Evolutionary conservation across 139 green algal species (phyloP), one percentile per base, ranked within the genome.

Genomic region (Desmodesmus armatus): DNA sequence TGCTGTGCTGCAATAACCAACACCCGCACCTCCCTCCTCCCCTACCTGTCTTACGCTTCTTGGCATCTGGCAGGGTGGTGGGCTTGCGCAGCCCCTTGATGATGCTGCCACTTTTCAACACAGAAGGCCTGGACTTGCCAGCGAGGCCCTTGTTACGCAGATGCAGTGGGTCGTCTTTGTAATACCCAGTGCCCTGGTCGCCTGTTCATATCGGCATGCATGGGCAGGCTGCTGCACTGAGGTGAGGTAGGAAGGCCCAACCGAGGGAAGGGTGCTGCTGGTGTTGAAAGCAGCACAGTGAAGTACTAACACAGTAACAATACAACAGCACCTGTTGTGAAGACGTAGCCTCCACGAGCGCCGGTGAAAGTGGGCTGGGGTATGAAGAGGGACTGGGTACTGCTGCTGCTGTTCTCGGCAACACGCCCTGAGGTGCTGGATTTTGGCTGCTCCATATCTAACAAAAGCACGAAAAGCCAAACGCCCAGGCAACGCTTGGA

Each of bases 31-130:
- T 62, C 1, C 17, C 1, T 62, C 19, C 19, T 19, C 51, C 11
- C 51, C 39, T 43, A 89, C 88, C 88, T 87, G 80, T 85, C 80
- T 91, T 92, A 0, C 29, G 62, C 58, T 89, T 88, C 66, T 92
- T 88, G 74, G 85, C 49, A 44, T 85, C 78, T 55, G 31, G 65
- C 31, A n/a, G 44, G 3, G 70, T 21, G 62, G 58, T 27, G 47
- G 35, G 60, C 77, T 37, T 29, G 29, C 55, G 37, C 70, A 53
- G 47, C 29, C 58, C 63, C 79, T 65, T 76, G 75, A 83, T 82
- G 33, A 90, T 87, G 55, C 31, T 75, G 37, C 90, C 91, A 0
- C 63, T 37, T 78, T 91, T 90, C 2, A 93, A 27, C 13, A 89
- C 31, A 3, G 87, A 33, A 29, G 82, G 78, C 72, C 87, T 85